phyloP scores from a whole-genome alignment of 768 basidiomycete genomes.

The Boletus sp. region DNA sequence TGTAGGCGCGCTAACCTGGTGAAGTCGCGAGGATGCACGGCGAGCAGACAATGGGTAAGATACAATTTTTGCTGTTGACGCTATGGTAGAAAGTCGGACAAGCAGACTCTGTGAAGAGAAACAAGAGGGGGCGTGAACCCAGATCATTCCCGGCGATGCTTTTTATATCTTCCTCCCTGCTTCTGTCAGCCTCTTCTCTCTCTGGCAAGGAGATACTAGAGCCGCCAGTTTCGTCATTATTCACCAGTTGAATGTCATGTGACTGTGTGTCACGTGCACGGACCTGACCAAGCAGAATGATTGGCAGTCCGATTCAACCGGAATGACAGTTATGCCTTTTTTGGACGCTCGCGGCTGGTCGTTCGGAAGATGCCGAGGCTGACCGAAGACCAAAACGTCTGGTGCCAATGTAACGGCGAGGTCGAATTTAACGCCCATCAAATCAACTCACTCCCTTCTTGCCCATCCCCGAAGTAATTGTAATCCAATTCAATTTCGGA shows the following conservation, averaged over 20 bases:
- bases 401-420: too few relatives aligned
- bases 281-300: background rate
- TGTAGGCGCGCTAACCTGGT: constrained; percentile 23
- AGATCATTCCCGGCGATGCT: constrained; percentile 13
- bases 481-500: background rate
- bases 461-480: too few relatives aligned
- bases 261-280: constrained; percentile 10
- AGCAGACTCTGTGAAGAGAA: constrained; percentile 10
- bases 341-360: too few relatives aligned
- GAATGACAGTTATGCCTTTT: too few relatives aligned
- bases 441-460: background rate
- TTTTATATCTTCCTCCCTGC: constrained; percentile 15
- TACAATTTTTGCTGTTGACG: constrained; percentile 14
- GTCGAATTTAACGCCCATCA: background rate
- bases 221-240: background rate
- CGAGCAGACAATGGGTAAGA: constrained; percentile 2
- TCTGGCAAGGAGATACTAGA: background rate
- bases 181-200: constrained; percentile 13
- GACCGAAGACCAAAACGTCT: too few relatives aligned
- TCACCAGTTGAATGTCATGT: constrained; percentile 5
- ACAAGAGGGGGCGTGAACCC: background rate
- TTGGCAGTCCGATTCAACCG: too few relatives aligned
- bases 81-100: constrained; percentile 1
- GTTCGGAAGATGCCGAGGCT: too few relatives aligned
- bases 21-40: constrained; percentile 20